Evolutionary conservation across 768 basidiomycete genomes (phyloP), one percentile per base, ranked within the genome.

Genomic region (Amanita molliuscula): DNA sequence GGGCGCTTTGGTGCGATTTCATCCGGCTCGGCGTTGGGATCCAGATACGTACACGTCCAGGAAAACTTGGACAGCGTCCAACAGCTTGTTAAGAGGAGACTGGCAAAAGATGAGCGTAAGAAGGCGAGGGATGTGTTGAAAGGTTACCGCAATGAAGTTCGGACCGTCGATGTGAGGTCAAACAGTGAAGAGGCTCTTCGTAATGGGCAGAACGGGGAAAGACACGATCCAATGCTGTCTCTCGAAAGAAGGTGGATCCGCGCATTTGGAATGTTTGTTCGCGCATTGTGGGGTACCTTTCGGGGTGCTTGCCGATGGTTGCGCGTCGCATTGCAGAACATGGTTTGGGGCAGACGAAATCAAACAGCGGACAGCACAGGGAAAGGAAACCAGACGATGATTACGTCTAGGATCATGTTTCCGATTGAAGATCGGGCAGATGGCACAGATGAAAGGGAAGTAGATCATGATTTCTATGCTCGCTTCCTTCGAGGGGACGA

Each of bases 401-500:
- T 50, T 16, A 21, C 21, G n/a, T 10, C 31, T 44, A 52, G 36
- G 44, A 47, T 35, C 29, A 26, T 18, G 42, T 55, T 35, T 52
- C 42, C 7, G 29, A 57, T 53, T 9, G 65, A 58, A 2, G 62
- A 61, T 3, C 64, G 58, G 21, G 66, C 44, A 50, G 42, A 44
- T 16, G 52, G 53, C n/a, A 58, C 37, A 18, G 55, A 53, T 10
- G 59, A 56, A 13, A 50, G 44, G 15, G 54, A 55, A 38, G 65
- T 55, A 20, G 70, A 71, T 4, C 64, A 58, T 23, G 69, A 71
- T 33, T 51, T 74, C 1, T 85, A 84, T 59, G 62, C 65, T 51
- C 67, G 75, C 28, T 86, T 87, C 56, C 63, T 84, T 53, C 68
- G 73, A 13, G 84, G 81, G 9, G 82, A 84, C 47, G 66, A 66